phyloP scores from a whole-genome alignment of 495 filamentous ascomycete genomes.

The Penicillium canescens region DNA sequence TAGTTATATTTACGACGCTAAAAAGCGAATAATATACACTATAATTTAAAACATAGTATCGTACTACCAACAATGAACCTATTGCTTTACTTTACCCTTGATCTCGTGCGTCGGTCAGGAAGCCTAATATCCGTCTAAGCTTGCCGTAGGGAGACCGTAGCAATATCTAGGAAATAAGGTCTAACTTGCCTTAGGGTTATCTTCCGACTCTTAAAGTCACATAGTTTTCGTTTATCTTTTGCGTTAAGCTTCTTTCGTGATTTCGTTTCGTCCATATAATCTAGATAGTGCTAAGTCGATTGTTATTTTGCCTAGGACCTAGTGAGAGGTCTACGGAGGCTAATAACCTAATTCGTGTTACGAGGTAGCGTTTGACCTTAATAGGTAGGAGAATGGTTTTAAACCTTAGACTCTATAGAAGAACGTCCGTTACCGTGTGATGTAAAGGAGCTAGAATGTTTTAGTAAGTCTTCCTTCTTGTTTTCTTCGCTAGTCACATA shows the following conservation, averaged over 20 bases:
- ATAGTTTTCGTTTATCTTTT: conserved; percentile 9
- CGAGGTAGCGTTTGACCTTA: too few species aligned
- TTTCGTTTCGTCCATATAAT: background rate
- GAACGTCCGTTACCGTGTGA: too few species aligned
- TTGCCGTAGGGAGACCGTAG: conserved; percentile 1
- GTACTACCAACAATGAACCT: too few species aligned
- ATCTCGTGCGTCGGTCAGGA: conserved; percentile 1
- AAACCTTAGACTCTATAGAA: too few species aligned
- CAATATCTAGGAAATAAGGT: background rate
- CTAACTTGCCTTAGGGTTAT: conserved; percentile 1
- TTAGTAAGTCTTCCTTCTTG: too few species aligned
- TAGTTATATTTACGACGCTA: too few species aligned
- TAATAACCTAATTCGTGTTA: too few species aligned
- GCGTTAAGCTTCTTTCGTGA: conserved; percentile 4
- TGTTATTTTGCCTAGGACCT: conserved; percentile 10
- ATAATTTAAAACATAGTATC: too few species aligned
- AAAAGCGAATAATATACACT: too few species aligned
- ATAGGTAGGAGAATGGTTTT: too few species aligned
- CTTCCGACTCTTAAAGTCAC: conserved; percentile 12
- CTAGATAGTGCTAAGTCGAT: background rate
- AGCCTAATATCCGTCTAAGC: conserved; percentile 1
- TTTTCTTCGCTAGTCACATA: too few species aligned
- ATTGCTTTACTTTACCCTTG: background rate
- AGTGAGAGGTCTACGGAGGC: conserved; percentile 1
- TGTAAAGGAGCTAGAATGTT: too few species aligned